Percentiles rank a stretch among this genome's conserved stretches.
phyloP scores from a whole-genome alignment of 805 yeast genomes.

The Pichia pseudocactophila region DNA sequence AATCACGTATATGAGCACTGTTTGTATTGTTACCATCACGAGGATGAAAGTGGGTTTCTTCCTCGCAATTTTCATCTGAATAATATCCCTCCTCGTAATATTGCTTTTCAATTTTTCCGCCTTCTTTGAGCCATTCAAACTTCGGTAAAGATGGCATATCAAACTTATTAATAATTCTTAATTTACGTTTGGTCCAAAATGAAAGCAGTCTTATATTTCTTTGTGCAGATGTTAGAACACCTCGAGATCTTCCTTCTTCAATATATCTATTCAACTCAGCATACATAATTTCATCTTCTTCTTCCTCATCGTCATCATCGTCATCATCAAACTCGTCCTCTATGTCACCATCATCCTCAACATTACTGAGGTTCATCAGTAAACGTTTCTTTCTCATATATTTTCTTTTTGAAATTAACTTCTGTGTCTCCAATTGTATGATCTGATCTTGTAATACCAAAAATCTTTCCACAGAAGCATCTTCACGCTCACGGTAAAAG shows the following conservation, averaged over 20 bases:
- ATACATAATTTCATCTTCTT: constrained; percentile 6
- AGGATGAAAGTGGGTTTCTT: constrained; percentile 6
- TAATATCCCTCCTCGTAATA: constrained; percentile 28
- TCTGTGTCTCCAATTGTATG: constrained; percentile 51
- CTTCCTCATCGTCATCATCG: constrained; percentile 10
- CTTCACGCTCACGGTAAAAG: constrained; percentile 55
- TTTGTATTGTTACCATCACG: constrained; percentile 17
- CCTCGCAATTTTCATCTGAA: constrained; percentile 14
- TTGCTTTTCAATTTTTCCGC: constrained; percentile 26
- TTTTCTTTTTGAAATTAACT: constrained; percentile 19
- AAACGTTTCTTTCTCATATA: constrained; percentile 10
- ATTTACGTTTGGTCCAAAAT: constrained; percentile 19
- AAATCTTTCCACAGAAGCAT: constrained; percentile 50
- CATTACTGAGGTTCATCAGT: constrained; percentile 1
- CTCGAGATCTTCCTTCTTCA: not conserved
- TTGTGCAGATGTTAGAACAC: constrained; percentile 8
- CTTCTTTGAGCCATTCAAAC: constrained; percentile 26
- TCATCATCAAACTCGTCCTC: constrained; percentile 12
- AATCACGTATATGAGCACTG: constrained; percentile 39
- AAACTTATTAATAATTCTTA: constrained; percentile 26
- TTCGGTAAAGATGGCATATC: constrained; percentile 36
- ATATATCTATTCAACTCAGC: constrained; percentile 6
- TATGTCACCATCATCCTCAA: constrained; percentile 9
- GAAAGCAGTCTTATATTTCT: constrained; percentile 15
- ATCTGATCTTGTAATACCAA: constrained; percentile 61